These are phyloP conservation scores for Yamadazyma conglobata DNA, from an alignment of 1,139 yeast genomes.

Conservation along the genomic window DNA sequence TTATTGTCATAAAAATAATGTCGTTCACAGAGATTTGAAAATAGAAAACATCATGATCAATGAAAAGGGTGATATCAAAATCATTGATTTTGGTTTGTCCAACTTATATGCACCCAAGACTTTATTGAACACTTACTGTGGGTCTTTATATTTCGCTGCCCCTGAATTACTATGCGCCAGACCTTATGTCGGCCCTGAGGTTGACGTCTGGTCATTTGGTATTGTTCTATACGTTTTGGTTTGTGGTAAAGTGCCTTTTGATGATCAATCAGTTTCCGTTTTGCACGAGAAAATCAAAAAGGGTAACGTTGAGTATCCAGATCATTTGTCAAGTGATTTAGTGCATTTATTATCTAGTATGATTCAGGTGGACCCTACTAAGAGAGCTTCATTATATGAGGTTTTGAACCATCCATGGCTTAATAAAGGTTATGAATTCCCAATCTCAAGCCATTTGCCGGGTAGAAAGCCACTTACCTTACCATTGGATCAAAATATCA, in stretches of 20 bases:
- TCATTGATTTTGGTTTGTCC: slow-evolving; percentile 94
- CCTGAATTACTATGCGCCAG: slow-evolving; percentile 92
- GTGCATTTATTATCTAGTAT: slow-evolving; percentile 79
- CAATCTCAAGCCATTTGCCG: slow-evolving; percentile 72
- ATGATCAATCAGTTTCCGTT: slow-evolving; percentile 89
- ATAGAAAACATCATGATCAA: slow-evolving; percentile 96
- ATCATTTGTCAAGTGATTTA: slow-evolving; percentile 76
- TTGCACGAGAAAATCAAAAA: slow-evolving; percentile 91
- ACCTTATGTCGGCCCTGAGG: slow-evolving; percentile 95
- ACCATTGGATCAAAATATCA: slow-evolving; percentile 69
- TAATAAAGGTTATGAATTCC: slow-evolving; percentile 78
- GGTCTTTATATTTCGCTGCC: slow-evolving; percentile 96
- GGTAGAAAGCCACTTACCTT: slow-evolving; percentile 67
- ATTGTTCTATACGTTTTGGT: slow-evolving; percentile 91
- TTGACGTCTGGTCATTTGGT: slow-evolving; percentile 98
- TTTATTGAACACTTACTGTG: slow-evolving; percentile 90
- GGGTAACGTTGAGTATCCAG: slow-evolving; percentile 91
- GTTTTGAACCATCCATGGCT: slow-evolving; percentile 94
- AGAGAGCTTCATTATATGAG: slow-evolving; percentile 76
- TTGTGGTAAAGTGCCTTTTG: slow-evolving; percentile 98
- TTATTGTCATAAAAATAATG: slow-evolving; percentile 89
- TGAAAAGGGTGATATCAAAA: slow-evolving; percentile 88
- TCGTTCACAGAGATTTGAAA: slow-evolving; percentile 94
- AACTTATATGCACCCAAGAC: slow-evolving; percentile 74
- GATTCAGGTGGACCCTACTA: slow-evolving; percentile 85